These are phyloP conservation scores for Lichtheimia hyalospora DNA, from an alignment of 371 early-diverging fungal species.

Conservation along the genomic window DNA sequence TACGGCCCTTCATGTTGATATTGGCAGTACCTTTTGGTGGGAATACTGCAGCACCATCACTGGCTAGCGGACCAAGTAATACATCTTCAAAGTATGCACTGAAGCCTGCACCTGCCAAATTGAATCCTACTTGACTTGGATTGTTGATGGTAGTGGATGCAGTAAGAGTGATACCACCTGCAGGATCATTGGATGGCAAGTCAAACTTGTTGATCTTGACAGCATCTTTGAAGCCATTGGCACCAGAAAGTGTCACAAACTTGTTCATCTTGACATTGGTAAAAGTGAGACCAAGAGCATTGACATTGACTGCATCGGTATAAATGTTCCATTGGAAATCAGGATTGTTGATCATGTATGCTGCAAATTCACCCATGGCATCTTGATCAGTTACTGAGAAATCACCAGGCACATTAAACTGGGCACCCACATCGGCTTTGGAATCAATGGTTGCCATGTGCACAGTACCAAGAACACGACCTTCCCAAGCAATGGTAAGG, in stretches of 20 bases:
- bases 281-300: conserved; percentile 50
- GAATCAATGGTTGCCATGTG: conserved; percentile 45
- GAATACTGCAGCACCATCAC: conserved; percentile 21
- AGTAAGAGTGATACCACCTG: conserved; percentile 48
- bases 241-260: conserved; percentile 42
- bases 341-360: conserved; percentile 54
- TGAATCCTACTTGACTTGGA: conserved; percentile 54
- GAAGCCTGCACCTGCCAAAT: conserved; percentile 25
- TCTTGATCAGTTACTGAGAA: conserved; percentile 44
- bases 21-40: conserved; percentile 22
- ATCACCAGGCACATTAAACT: conserved; percentile 38
- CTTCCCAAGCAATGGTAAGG: conserved; percentile 53
- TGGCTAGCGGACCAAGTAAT: conserved; percentile 30
- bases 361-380: conserved; percentile 47
- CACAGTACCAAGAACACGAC: conserved; percentile 45
- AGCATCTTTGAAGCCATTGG: conserved; percentile 45
- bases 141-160: conserved; percentile 45
- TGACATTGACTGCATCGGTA: conserved; percentile 41
- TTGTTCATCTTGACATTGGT: conserved; percentile 45
- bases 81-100: conserved; percentile 21
- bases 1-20: conserved; percentile 43
- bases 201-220: conserved; percentile 51
- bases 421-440: conserved; percentile 38
- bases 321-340: conserved; percentile 52
- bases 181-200: conserved; percentile 49